Evolutionary conservation across 148 eudicot genomes (phyloP).

Genomic region (Cornus suecica): DNA sequence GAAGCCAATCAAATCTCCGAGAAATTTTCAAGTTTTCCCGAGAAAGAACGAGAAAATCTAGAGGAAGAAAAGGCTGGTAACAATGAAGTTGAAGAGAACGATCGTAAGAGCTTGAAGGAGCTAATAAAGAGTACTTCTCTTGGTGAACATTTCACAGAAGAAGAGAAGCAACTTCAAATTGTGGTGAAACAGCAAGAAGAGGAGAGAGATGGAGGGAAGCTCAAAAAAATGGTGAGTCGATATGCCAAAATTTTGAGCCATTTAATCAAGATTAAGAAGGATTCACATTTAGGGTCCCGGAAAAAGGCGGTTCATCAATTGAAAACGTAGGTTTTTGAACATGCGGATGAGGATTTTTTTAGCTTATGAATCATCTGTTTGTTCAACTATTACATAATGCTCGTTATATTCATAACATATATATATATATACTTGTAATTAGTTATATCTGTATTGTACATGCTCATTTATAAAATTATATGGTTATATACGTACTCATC

Average conservation of each 20-base stretch:
- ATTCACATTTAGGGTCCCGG: neutral
- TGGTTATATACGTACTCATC: too few species aligned
- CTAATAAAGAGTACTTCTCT: constrained; percentile 30
- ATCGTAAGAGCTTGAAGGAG: constrained; percentile 33
- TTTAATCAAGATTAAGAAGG: constrained; percentile 32
- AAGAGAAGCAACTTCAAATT: constrained; percentile 30
- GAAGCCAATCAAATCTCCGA: neutral
- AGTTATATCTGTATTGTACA: too few species aligned
- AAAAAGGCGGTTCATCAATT: constrained; percentile 13
- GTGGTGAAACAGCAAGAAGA: constrained; percentile 23
- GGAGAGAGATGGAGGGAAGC: constrained; percentile 18
- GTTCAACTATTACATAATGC: too few species aligned
- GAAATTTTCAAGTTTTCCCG: neutral
- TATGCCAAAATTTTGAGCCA: constrained; percentile 27
- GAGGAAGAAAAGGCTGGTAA: constrained; percentile 3
- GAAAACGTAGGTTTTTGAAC: neutral
- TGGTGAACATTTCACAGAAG: constrained; percentile 34
- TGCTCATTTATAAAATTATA: too few species aligned
- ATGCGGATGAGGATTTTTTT: neutral
- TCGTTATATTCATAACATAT: too few species aligned
- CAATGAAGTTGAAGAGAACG: neutral
- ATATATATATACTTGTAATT: too few species aligned
- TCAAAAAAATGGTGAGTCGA: constrained; percentile 31
- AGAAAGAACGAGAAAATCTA: neutral
- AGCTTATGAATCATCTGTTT: neutral